Percentiles rank a stretch among this genome's conserved stretches.
These are phyloP conservation scores for Hyaloscypha variabilis DNA, from an alignment of 495 filamentous ascomycete genomes.

Conservation along the genomic window DNA sequence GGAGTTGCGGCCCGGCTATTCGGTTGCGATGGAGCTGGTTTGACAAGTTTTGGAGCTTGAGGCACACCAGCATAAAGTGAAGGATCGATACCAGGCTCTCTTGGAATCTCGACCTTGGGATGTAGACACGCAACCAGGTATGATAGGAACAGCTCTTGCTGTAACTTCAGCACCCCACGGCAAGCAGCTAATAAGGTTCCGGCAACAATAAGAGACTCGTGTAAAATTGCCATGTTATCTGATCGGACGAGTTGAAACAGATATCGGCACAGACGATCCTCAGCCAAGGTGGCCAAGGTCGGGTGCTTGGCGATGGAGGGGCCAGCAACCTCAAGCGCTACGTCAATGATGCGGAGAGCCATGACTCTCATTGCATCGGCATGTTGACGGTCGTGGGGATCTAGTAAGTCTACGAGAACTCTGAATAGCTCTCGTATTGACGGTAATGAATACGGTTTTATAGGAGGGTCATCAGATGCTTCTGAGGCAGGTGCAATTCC, in stretches of 20 bases:
- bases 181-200: slow-evolving; percentile 91
- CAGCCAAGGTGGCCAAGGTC: slow-evolving; percentile 81
- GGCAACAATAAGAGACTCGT: slow-evolving; percentile 88
- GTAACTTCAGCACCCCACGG: slow-evolving; percentile 88
- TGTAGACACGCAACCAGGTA: slow-evolving; percentile 95
- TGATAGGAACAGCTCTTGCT: slow-evolving; percentile 95
- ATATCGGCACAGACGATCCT: slow-evolving; percentile 91
- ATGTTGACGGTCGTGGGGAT: slow-evolving; percentile 89
- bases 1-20: slow-evolving; percentile 88
- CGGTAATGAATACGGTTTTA: slow-evolving; percentile 88
- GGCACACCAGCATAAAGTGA: slow-evolving; percentile 92
- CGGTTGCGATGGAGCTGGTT: slow-evolving; percentile 75
- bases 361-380: slow-evolving; percentile 96
- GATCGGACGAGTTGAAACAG: slow-evolving; percentile 96
- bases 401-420: slow-evolving; percentile 91
- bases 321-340: slow-evolving; percentile 93
- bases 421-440: slow-evolving; percentile 94
- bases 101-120: slow-evolving; percentile 87
- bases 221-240: slow-evolving; percentile 90
- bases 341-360: slow-evolving; percentile 96
- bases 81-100: slow-evolving; percentile 88
- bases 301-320: slow-evolving; percentile 95
- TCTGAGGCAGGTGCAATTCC: slow-evolving; percentile 34
- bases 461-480: slow-evolving; percentile 52
- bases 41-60: slow-evolving; percentile 83